Base-by-base conservation (phyloP, 257 asterid genomes). In the Nicotiana knightiana region DNA sequence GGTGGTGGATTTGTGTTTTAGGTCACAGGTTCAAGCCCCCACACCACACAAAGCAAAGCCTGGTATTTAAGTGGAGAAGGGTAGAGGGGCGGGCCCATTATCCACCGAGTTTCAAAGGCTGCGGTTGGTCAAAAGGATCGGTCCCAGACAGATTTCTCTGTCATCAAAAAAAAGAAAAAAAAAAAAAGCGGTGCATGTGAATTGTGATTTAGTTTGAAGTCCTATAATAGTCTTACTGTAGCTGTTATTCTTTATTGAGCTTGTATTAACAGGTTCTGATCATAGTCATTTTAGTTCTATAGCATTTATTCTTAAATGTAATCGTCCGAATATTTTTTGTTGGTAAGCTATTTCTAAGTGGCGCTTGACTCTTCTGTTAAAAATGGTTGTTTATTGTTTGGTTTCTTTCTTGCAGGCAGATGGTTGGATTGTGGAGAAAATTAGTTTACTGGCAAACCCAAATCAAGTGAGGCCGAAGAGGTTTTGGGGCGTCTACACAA, bases 401-500 rank as follows among this genome's bases (percentile, higher is more conserved):
- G 33, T 83, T 82, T 87, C 85, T 67, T 46, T 84, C 79, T 26
- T 73, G 90, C 93, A 96, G 98, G 96, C 92, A 83, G 99, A 96
- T 83, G 99, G 98, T 80, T 96, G 99, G 99, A 87, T 94, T 82
- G 99, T 96, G 90, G 94, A 89, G 87, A 90, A 93, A 85, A 94
- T 96, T 67, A 92, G 95, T 87, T 88, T 94, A 57, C 87, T 96
- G 82, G 93, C 93, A 77, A 96, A 96, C 83, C 99, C 98, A 76
- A 96, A 96, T 88, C 97, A 94, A 84, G 93, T 94, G 63, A 94
- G 94, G 58, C 98, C 98, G 0, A 87, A 76, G 79, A 93, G 99
- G 89, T 94, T 96, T 85, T 96, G 99, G 99, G 99, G 99, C 53
- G 98, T 96, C 83, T 96, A 96, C 85, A 94, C 99, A 9, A 96